Percentiles rank a stretch among this genome's conserved stretches.
phyloP scores from a whole-genome alignment of 805 yeast species.

The Nakazawaea anatomiae region DNA sequence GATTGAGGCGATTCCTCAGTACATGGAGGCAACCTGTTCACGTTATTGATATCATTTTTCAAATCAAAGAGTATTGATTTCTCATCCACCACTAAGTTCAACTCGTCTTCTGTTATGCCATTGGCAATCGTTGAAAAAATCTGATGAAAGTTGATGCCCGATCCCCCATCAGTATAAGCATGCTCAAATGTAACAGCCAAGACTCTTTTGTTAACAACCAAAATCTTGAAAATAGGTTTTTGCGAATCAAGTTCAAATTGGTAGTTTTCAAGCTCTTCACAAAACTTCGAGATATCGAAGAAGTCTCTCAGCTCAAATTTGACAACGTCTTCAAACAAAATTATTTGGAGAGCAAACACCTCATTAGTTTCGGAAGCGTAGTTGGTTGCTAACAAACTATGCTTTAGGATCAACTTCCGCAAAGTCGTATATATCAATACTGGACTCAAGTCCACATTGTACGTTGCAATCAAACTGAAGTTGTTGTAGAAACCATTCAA shows the following conservation, averaged over 20 bases:
- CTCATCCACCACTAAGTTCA: slow-evolving; percentile 22
- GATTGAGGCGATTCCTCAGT: neutral
- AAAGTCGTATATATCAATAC: neutral
- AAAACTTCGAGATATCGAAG: neutral
- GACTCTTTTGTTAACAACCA: neutral
- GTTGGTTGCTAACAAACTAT: slow-evolving; percentile 1
- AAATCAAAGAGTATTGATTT: neutral
- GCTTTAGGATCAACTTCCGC: slow-evolving; percentile 5
- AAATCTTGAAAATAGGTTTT: slow-evolving; percentile 1
- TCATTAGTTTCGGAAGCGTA: slow-evolving; percentile 5
- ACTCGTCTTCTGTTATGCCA: slow-evolving; percentile 25
- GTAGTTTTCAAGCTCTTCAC: slow-evolving; percentile 3
- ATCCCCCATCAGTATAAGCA: slow-evolving; percentile 8
- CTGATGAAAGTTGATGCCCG: slow-evolving; percentile 8
- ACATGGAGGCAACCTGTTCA: neutral
- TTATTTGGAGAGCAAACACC: neutral
- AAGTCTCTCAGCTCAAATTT: neutral
- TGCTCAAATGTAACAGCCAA: slow-evolving; percentile 6
- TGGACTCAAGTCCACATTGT: neutral
- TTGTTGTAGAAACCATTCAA: slow-evolving; percentile 7
- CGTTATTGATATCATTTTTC: neutral
- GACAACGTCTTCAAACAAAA: slow-evolving; percentile 2
- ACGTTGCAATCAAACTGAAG: slow-evolving; percentile 1
- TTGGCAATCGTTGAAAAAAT: slow-evolving; percentile 24
- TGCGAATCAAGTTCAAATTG: slow-evolving; percentile 1